Conservation (phyloP, 306 rosid species). For the Quercus agrifolia region DNA sequence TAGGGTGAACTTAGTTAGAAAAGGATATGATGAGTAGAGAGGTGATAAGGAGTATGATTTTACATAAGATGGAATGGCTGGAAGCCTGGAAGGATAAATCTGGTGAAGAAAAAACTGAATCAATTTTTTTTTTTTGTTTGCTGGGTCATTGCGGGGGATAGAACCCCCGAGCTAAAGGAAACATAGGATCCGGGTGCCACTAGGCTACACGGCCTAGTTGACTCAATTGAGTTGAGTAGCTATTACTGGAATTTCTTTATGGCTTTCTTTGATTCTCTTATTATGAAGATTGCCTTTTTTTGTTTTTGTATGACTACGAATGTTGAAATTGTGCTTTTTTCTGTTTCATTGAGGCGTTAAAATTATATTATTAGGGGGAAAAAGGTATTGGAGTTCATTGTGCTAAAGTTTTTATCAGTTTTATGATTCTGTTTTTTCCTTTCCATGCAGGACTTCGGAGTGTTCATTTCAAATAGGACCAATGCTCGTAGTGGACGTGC, state of each 20-base stretch:
- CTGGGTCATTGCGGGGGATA: too few species aligned
- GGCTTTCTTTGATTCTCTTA: background rate
- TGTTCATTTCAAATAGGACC: conserved; percentile 88
- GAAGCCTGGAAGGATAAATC: background rate
- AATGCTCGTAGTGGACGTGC: conserved; percentile 65
- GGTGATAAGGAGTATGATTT: background rate
- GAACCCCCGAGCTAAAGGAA: too few species aligned
- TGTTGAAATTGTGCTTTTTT: background rate
- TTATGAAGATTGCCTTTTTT: background rate
- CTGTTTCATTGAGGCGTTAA: background rate
- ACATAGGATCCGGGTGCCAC: too few species aligned
- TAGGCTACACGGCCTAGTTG: too few species aligned
- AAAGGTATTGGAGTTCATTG: background rate
- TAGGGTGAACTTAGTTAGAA: background rate
- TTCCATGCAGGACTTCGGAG: conserved; percentile 62
- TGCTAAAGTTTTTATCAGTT: background rate
- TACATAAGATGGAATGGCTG: background rate
- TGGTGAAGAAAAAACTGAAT: background rate
- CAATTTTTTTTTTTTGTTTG: background rate
- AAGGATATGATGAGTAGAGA: background rate
- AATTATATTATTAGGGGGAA: background rate
- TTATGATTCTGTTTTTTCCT: background rate
- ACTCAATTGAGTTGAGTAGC: background rate
- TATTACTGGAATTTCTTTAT: background rate
- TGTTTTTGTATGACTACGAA: background rate